phyloP scores from a whole-genome alignment of 768 basidiomycete species.

The Termitomyces heimii region DNA sequence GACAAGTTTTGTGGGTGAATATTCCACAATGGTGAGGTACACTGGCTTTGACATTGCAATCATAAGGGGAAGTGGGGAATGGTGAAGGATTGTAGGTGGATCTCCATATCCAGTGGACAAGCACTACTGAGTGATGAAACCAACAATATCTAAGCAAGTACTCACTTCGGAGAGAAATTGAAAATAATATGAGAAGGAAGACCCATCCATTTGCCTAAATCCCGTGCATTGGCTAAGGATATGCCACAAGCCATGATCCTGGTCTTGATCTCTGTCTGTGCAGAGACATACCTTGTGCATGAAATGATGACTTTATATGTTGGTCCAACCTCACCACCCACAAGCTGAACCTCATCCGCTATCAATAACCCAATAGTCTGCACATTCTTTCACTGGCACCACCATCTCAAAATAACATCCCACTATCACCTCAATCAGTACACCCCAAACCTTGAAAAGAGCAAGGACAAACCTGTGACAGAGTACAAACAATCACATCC shows the following conservation, averaged over 20 bases:
- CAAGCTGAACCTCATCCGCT: slow-evolving; percentile 91
- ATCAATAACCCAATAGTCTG: slow-evolving; percentile 91
- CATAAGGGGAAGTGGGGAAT: slow-evolving; percentile 99
- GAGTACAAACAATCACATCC: slow-evolving; percentile 93
- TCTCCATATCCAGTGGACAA: slow-evolving; percentile 95
- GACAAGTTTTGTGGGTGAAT: slow-evolving; percentile 80
- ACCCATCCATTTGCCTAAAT: slow-evolving; percentile 97
- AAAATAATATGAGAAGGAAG: slow-evolving; percentile 91
- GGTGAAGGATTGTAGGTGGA: slow-evolving; percentile 92
- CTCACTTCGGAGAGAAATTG: slow-evolving; percentile 91
- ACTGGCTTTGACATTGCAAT: slow-evolving; percentile 99
- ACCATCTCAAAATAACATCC: slow-evolving; percentile 91
- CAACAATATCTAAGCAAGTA: background rate
- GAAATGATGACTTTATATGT: slow-evolving; percentile 98
- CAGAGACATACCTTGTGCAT: slow-evolving; percentile 92
- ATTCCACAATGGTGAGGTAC: slow-evolving; percentile 87
- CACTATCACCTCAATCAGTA: slow-evolving; percentile 45
- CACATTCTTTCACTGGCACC: slow-evolving; percentile 96
- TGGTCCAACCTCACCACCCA: slow-evolving; percentile 92
- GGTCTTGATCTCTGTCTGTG: slow-evolving; percentile 88
- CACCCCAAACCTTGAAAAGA: background rate
- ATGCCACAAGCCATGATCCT: slow-evolving; percentile 94
- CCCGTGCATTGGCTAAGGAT: slow-evolving; percentile 96
- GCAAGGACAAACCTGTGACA: slow-evolving; percentile 61
- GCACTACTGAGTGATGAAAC: slow-evolving; percentile 44